phyloP scores from a whole-genome alignment of 495 filamentous ascomycete species.

The Xylaria curta region DNA sequence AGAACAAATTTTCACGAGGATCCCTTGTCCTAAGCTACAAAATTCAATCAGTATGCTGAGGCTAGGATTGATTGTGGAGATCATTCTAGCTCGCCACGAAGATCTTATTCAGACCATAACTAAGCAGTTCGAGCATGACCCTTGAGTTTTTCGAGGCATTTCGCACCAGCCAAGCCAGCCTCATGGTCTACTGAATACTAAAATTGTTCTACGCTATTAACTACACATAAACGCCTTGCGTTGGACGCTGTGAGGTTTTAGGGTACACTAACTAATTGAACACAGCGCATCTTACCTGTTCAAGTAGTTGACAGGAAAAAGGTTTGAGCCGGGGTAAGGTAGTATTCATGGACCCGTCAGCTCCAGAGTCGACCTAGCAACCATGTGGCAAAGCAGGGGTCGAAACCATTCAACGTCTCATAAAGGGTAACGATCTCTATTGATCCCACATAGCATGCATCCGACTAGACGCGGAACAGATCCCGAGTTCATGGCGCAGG shows the following conservation, averaged over 20 bases:
- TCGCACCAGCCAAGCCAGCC: too few relatives aligned
- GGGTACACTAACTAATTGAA: neutral
- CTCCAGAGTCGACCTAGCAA: conserved; percentile 16
- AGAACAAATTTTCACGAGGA: neutral
- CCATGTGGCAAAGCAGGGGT: conserved; percentile 18
- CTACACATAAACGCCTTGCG: neutral
- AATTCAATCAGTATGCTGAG: neutral
- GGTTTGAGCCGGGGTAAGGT: conserved; percentile 5
- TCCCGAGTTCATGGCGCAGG: neutral
- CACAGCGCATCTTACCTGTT: neutral
- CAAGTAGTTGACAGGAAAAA: conserved; percentile 7
- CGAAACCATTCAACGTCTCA: neutral
- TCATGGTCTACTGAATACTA: neutral
- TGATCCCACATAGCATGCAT: conserved; percentile 17
- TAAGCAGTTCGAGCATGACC: neutral
- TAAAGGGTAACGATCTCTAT: neutral
- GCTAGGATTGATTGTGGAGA: neutral
- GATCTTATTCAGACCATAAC: neutral
- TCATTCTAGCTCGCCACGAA: neutral
- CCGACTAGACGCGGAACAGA: conserved; percentile 3
- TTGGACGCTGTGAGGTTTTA: neutral
- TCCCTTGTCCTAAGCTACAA: neutral
- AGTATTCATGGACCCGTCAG: neutral
- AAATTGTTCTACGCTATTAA: neutral
- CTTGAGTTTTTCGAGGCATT: neutral